Evolutionary conservation across 2,329 filamentous ascomycete genomes (phyloP).

Genomic region (Xylaria multiplex): DNA sequence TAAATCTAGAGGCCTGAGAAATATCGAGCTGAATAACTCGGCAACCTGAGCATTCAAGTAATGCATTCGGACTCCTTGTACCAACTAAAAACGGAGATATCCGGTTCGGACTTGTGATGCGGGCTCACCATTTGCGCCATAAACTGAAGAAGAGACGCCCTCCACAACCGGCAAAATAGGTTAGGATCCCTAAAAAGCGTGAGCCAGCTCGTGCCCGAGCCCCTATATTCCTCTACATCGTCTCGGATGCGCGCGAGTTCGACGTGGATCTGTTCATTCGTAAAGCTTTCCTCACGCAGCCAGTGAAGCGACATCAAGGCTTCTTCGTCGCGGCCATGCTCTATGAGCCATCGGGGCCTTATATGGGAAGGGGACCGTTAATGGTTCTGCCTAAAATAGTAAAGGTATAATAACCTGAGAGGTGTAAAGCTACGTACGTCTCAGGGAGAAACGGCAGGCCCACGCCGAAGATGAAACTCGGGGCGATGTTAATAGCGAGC

Average conservation of each 20-base stretch:
- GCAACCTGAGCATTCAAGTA: not conserved
- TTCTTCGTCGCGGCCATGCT: constrained; percentile 56
- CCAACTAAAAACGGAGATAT: not conserved
- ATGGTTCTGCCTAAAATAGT: not conserved
- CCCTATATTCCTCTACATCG: constrained; percentile 54
- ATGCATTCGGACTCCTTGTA: not conserved
- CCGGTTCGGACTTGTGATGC: not conserved
- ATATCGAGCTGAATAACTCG: not conserved
- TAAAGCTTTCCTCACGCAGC: constrained; percentile 59
- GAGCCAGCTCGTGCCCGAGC: constrained; percentile 53
- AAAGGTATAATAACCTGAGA: not conserved
- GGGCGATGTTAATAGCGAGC: constrained; percentile 62
- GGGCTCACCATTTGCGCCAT: constrained; percentile 61
- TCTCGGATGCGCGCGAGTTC: constrained; percentile 59
- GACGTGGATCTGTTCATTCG: constrained; percentile 51
- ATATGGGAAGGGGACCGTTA: not conserved
- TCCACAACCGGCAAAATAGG: constrained; percentile 65
- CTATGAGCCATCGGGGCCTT: constrained; percentile 68
- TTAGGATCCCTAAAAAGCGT: constrained; percentile 60
- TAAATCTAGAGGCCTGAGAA: not conserved
- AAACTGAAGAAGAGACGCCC: constrained; percentile 66
- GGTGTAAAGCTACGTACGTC: constrained; percentile 53
- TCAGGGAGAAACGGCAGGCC: constrained; percentile 65
- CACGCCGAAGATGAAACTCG: constrained; percentile 59
- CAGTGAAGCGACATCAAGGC: constrained; percentile 58